phyloP scores from a whole-genome alignment of 805 yeast genomes.

The Hanseniaspora mollemarum region DNA sequence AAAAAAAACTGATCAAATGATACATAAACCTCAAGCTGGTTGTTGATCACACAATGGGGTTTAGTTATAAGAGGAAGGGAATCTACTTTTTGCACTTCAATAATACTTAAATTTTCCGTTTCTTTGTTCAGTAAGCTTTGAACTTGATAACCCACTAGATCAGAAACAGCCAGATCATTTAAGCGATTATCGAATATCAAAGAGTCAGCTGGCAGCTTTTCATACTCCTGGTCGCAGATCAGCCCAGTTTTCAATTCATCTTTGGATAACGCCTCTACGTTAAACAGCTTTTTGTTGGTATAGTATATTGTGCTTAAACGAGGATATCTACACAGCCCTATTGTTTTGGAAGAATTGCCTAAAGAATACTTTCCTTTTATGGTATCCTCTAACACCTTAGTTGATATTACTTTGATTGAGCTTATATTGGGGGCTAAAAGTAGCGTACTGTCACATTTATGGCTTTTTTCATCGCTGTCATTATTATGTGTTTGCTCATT shows the following conservation, averaged over 20 bases:
- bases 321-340: conserved; percentile 11
- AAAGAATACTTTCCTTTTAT: background rate
- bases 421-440: too few species aligned
- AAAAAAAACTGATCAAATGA: conserved; percentile 4
- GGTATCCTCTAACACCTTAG: background rate
- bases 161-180: background rate
- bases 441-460: background rate
- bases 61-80: background rate
- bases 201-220: background rate
- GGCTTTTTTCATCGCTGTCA: background rate
- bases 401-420: background rate
- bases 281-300: conserved; percentile 7
- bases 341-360: background rate
- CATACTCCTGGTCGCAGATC: background rate
- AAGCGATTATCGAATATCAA: background rate
- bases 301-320: background rate
- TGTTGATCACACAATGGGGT: conserved; percentile 4
- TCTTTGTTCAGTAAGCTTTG: background rate
- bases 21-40: background rate
- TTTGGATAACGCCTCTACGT: background rate
- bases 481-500: background rate
- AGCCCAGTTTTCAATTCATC: background rate
- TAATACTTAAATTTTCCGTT: background rate
- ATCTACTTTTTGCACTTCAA: background rate
- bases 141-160: background rate